phyloP scores from a whole-genome alignment of 2,329 filamentous ascomycete genomes.

The Talaromyces sp. region DNA sequence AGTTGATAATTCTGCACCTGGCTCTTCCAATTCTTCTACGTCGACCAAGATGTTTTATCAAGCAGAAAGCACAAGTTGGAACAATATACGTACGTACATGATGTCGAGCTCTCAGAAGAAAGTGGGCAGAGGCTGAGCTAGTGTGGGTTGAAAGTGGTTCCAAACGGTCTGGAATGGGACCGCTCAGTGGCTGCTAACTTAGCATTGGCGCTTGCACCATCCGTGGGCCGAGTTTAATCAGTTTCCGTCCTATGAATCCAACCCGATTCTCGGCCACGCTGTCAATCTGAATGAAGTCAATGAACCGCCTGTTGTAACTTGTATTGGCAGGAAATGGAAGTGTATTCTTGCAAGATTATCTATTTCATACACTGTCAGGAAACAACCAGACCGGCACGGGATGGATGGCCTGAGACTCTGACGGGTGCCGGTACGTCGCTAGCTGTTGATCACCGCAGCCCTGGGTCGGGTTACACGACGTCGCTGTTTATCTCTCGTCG shows the following conservation, averaged over 20 bases:
- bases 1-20: background rate
- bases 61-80: background rate
- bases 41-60: background rate
- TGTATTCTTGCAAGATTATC: too few species aligned
- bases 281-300: background rate
- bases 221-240: constrained; percentile 6
- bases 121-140: constrained; percentile 13
- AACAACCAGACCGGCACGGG: background rate
- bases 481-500: background rate
- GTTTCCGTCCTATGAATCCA: constrained; percentile 1
- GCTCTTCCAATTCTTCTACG: background rate
- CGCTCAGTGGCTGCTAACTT: constrained; percentile 7
- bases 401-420: background rate
- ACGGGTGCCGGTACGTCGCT: background rate
- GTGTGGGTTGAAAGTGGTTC: background rate
- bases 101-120: background rate
- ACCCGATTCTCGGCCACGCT: background rate
- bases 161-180: constrained; percentile 13
- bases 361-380: background rate
- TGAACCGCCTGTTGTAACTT: background rate
- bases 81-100: background rate
- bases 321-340: too few species aligned
- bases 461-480: background rate
- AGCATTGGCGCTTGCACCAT: constrained; percentile 9
- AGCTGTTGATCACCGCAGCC: constrained; percentile 5